Evolutionary conservation across 129 eudicot genomes (phyloP), one percentile per base, ranked within the genome.

Genomic region (Heracleum sosnowskyi): DNA sequence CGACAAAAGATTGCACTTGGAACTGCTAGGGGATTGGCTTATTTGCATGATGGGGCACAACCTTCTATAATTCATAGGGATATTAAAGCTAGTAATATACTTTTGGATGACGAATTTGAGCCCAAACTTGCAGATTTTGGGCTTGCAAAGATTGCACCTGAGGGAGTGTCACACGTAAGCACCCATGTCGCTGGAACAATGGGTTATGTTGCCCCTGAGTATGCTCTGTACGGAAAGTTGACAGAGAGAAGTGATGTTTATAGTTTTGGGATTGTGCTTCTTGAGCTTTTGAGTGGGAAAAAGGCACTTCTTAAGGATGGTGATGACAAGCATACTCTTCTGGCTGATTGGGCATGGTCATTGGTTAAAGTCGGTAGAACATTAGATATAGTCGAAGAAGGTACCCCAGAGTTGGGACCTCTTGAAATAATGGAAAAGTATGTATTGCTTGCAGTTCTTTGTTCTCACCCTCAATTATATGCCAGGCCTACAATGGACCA

Each of bases 191-290:
- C 72, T 29, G 72, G 72, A 31, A 66, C 72, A 66, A 66, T 66
- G 72, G 72, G 72, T 31, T 66, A 66, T 66, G 72, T 66, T 66
- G 72, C 72, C 39, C 72, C 72, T 31, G 72, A 66, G 72, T 66
- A 66, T 66, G 72, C 72, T 66, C 39, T 66, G 22, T 66, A 66
- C 0, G 72, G 72, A 16, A 29, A 66, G 10, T 31, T 66, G 39
- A 66, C 72, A 13, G 72, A 66, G 40, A 66, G 72, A 66, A 66
- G 72, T 66, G 72, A 66, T 66, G 72, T 66, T 31, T 66, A 66
- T 66, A 66, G 72, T 16, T 66, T 66, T 66, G 72, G 72, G 39
- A 5, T 66, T 33, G 72, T 66, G 24, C 72, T 66, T 66, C 72
- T 66, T 66, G 72, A 66, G 35, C 10, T 66, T 31, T 13, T 66